Base-by-base conservation (phyloP, 495 filamentous ascomycete genomes). In the Penicillium turbatum region DNA sequence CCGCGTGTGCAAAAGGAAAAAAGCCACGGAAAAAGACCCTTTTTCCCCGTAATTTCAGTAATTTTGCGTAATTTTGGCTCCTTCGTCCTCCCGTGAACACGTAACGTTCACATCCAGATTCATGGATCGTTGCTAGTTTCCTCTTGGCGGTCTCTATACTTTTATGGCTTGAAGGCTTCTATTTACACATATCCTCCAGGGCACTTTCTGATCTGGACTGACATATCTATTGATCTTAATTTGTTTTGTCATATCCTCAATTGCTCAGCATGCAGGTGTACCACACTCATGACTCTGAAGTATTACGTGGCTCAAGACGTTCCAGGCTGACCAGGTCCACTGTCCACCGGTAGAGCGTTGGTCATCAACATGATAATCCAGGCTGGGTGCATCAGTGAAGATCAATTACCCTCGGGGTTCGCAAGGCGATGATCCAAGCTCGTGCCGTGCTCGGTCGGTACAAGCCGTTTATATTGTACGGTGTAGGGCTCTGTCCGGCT, bases 1-100 rank as follows among this genome's bases (percentile, higher is more conserved):
- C 73, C 73, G 73, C 73, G 73, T 72, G 67, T 73, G 69, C 65
- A 59, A 64, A 65, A 66, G 59, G 56, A 47, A 63, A 67, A 60
- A 68, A 62, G 67, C 65, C 54, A 52, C 62, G 44, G 52, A 56
- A 59, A 57, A 68, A 64, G 67, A 68, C 61, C 59, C 61, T 66
- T 62, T 66, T 59, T 64, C 56, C 27, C 35, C 31, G 51, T 53
- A 53, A 30, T 53, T 53, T 48, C 26, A 13, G 41, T 30, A 44
- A 30, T 48, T 56, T 37, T 31, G 39, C 35, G 51, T 55, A 57
- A 39, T 56, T 57, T 55, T 58, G 27, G 21, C 35, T 45, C 1
- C 27, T n/a, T 43, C 40, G 24, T 35, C 35, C 10, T 56, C 40
- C 50, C 40, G 43, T 56, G 55, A 38, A 62, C 59, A 65, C 59